These are phyloP conservation scores for Nannochloris sp. DNA, from an alignment of 139 green algal genomes.

Conservation along the genomic window DNA sequence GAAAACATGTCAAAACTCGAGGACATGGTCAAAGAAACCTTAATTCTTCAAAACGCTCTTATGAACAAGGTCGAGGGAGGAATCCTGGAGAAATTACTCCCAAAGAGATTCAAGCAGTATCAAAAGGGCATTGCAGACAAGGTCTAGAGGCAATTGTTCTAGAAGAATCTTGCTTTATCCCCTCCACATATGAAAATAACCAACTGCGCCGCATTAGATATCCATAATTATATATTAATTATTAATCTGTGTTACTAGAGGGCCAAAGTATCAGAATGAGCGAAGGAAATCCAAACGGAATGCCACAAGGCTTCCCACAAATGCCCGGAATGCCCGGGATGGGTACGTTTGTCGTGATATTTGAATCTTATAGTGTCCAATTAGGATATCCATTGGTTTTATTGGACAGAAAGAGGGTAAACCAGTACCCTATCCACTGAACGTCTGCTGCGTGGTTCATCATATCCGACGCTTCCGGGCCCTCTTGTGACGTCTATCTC, in stretches of 20 bases:
- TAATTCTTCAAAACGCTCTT: slow-evolving; percentile 36
- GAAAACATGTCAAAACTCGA: slow-evolving; percentile 72
- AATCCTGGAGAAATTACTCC: slow-evolving; percentile 70
- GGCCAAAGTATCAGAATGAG: slow-evolving; percentile 1
- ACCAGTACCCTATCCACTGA: too few relatives aligned
- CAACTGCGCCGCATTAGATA: not conserved
- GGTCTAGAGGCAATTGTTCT: slow-evolving; percentile 9
- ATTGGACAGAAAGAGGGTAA: not conserved
- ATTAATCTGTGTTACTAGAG: not conserved
- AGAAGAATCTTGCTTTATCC: slow-evolving; percentile 7
- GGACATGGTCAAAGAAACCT: slow-evolving; percentile 62
- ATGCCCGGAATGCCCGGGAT: slow-evolving; percentile 12
- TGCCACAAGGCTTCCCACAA: slow-evolving; percentile 7
- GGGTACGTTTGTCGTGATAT: not conserved
- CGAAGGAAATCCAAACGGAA: slow-evolving; percentile 4
- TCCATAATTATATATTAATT: slow-evolving; percentile 2
- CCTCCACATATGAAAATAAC: not conserved
- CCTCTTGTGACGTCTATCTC: not conserved
- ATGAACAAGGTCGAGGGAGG: slow-evolving; percentile 13
- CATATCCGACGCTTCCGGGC: too few relatives aligned
- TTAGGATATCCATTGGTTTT: not conserved
- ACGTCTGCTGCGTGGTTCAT: too few relatives aligned
- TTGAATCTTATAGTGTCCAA: not conserved
- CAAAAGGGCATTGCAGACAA: slow-evolving; percentile 51
- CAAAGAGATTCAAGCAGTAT: slow-evolving; percentile 83